phyloP scores from a whole-genome alignment of 345 rosid genomes.

The Eutrema heterophyllum region DNA sequence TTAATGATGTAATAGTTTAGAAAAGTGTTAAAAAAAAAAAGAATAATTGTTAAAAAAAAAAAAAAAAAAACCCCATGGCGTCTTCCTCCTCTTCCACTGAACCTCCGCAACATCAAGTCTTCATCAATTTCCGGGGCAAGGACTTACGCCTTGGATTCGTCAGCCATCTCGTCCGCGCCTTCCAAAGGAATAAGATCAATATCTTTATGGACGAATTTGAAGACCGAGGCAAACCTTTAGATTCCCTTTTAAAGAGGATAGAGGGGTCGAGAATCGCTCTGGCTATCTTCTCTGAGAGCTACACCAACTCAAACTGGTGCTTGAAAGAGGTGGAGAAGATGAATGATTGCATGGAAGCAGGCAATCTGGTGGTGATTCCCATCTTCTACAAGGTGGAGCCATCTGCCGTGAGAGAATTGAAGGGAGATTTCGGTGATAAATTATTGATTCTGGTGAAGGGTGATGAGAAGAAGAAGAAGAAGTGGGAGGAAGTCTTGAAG shows the following conservation, averaged over 20 bases:
- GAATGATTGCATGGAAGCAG: neutral
- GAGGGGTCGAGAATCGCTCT: slow-evolving; percentile 6
- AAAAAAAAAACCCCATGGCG: too few species aligned
- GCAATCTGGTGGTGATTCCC: slow-evolving; percentile 4
- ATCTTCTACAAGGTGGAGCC: too few species aligned
- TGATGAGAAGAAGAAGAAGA: neutral
- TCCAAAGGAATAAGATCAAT: neutral
- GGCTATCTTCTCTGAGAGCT: neutral
- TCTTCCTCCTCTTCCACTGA: too few species aligned
- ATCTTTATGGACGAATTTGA: slow-evolving; percentile 6
- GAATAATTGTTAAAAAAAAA: too few species aligned
- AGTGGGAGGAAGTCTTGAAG: neutral
- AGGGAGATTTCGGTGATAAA: neutral
- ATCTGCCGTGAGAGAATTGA: neutral
- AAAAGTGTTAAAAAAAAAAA: too few species aligned
- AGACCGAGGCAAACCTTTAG: neutral
- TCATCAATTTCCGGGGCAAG: slow-evolving; percentile 22
- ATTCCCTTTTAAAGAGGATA: neutral
- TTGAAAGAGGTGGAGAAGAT: slow-evolving; percentile 15
- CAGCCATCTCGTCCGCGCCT: slow-evolving; percentile 10
- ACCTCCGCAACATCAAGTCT: slow-evolving; percentile 15
- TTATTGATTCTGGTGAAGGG: neutral
- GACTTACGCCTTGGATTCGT: slow-evolving; percentile 9
- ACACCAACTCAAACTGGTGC: neutral
- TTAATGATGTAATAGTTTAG: too few species aligned